phyloP scores from a whole-genome alignment of 495 filamentous ascomycete genomes.

The Amphirosellinia nigrospora region DNA sequence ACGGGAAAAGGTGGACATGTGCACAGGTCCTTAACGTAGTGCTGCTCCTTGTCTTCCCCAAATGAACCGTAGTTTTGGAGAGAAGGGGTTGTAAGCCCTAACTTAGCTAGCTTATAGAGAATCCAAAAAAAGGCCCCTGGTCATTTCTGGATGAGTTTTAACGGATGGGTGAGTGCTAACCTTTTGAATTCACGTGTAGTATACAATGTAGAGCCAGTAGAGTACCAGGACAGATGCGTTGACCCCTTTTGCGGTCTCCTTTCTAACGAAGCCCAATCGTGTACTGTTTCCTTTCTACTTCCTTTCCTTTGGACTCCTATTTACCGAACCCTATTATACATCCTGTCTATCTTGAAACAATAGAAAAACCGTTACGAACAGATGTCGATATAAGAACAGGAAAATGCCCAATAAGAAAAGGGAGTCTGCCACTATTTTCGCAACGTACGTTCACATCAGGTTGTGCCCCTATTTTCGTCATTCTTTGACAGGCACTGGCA shows the following conservation, averaged over 20 bases:
- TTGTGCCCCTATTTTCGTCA: neutral
- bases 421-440: too few species aligned
- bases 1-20: neutral
- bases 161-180: too few species aligned
- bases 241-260: too few species aligned
- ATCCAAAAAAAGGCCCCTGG: neutral
- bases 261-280: too few species aligned
- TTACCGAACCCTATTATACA: neutral
- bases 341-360: neutral
- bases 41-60: neutral
- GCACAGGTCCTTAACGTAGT: neutral
- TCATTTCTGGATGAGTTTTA: too few species aligned
- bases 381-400: neutral
- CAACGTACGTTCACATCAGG: neutral
- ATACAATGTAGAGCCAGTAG: too few species aligned
- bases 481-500: neutral
- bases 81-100: neutral
- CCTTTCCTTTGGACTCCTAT: too few species aligned
- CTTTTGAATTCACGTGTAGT: too few species aligned
- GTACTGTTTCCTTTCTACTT: too few species aligned
- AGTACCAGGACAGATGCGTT: too few species aligned
- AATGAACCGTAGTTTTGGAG: neutral
- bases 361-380: neutral
- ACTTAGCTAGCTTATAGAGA: neutral
- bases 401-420: neutral